These are phyloP conservation scores for Blastobotrys indianensis DNA, from an alignment of 1,139 yeast species.

Conservation along the genomic window DNA sequence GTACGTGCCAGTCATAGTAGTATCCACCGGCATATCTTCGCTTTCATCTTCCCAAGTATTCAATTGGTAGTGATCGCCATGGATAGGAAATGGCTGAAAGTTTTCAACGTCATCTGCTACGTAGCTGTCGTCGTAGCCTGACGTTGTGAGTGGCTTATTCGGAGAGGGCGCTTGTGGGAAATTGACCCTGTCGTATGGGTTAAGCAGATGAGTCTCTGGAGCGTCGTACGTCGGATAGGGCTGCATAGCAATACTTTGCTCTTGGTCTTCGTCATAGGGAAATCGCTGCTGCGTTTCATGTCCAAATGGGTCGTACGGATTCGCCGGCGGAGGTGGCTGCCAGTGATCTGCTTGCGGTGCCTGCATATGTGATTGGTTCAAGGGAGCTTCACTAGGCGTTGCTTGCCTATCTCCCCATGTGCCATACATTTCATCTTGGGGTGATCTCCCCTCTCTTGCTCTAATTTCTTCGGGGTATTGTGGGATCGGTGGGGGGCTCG, in stretches of 20 bases:
- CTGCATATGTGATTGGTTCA: too few species aligned
- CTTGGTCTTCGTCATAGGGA: neutral
- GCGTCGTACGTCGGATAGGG: conserved; percentile 8
- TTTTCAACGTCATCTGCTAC: conserved; percentile 26
- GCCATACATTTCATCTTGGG: neutral
- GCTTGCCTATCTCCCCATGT: neutral
- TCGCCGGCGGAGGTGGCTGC: too few species aligned
- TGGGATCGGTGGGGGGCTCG: neutral
- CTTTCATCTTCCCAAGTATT: conserved; percentile 34
- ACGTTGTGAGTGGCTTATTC: neutral
- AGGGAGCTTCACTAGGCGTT: neutral
- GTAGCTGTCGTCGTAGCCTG: conserved; percentile 16
- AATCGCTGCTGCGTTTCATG: neutral
- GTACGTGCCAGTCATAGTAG: conserved; percentile 22
- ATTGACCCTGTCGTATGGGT: conserved; percentile 8
- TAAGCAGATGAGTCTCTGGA: conserved; percentile 9
- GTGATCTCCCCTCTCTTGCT: too few species aligned
- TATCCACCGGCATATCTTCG: conserved; percentile 16
- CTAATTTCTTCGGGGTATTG: too few species aligned
- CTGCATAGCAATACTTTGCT: neutral
- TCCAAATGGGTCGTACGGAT: too few species aligned
- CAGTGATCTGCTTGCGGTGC: too few species aligned
- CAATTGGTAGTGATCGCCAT: conserved; percentile 36
- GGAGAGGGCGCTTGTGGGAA: neutral
- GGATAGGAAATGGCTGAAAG: conserved; percentile 34